Conservation (phyloP, 345 rosid species). For the Diplotaxis tenuifolia region DNA sequence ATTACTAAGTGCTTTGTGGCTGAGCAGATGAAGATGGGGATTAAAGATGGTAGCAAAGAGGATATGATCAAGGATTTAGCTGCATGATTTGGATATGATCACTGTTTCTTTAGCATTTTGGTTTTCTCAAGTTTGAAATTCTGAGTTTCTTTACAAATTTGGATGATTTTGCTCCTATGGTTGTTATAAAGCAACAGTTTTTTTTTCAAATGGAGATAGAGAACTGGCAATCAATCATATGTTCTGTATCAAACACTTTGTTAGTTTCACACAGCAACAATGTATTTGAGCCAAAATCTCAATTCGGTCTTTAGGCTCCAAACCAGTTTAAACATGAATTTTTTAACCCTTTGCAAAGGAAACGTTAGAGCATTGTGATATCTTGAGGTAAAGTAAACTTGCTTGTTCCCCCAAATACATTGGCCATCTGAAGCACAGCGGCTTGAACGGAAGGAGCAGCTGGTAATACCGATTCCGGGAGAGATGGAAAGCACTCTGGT, state of each 20-base stretch:
- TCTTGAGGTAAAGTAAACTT: constrained; percentile 59
- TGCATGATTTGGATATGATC: constrained; percentile 29
- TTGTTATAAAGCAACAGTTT: not conserved
- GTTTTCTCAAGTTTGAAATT: not conserved
- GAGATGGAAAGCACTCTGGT: constrained; percentile 73
- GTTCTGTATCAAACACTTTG: constrained; percentile 1
- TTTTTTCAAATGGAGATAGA: not conserved
- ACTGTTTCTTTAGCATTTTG: constrained; percentile 5
- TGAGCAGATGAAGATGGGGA: constrained; percentile 63
- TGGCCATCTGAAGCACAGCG: constrained; percentile 59
- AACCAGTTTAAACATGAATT: constrained; percentile 3
- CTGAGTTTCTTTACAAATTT: not conserved
- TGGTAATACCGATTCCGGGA: constrained; percentile 55
- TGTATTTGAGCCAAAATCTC: constrained; percentile 16
- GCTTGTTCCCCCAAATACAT: constrained; percentile 50
- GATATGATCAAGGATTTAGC: constrained; percentile 12
- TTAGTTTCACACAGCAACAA: constrained; percentile 3
- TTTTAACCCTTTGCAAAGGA: too few relatives aligned
- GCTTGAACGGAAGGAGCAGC: constrained; percentile 44
- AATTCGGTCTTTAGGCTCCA: constrained; percentile 5
- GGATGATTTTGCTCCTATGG: not conserved
- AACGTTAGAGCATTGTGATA: constrained; percentile 20
- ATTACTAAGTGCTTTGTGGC: constrained; percentile 79
- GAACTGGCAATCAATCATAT: constrained; percentile 17
- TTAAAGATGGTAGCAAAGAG: constrained; percentile 21